Evolutionary conservation across 495 filamentous ascomycete genomes (phyloP), one percentile per base, ranked within the genome.

Genomic region (Elasticomyces elasticus): DNA sequence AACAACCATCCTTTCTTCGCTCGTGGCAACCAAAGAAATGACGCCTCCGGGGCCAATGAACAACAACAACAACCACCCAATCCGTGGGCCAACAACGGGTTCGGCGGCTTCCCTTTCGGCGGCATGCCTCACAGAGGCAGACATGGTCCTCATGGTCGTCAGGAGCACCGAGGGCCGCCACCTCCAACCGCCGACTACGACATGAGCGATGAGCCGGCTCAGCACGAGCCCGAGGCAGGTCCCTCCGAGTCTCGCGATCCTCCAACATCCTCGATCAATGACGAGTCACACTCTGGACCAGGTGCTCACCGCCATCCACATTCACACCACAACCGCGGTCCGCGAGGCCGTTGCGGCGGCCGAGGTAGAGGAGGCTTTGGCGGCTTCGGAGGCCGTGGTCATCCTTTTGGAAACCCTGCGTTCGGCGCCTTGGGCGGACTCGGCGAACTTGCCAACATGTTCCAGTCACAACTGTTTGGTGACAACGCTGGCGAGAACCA

Each of bases 1-100:
- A 24, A 53, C 17, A 51, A 52, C n/a, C 64, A 69, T 43, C 64
- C 66, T 19, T 62, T 62, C 46, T 69, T 64, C 51, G 62, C 49
- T 47, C 17, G 58, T 24, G 30, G 52, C 22, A 33, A 44, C 49
- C 31, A 42, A 19, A 31, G 52, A n/a, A 42, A 49, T 44, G 26
- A 49, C 9, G 26, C 50, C 23, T 23, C 48, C 46, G 30, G n/a
- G n/a, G n/a, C 59, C 24, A 57, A 53, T 51, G 50, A 60, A 13
- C 50, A 46, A 43, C 31, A 51, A 26, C 40, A 49, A 41, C 38
- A 51, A 19, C 45, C 17, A 5, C 40, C 30, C n/a, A 56, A 59
- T 31, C 57, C 52, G 37, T 61, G 58, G 58, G 25, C 42, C 22
- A 23, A 56, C 5, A 48, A 53, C 15, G 56, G 57, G 49, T n/a